These are phyloP conservation scores for Tolypocladium amazonense DNA, from an alignment of 2,329 filamentous ascomycete genomes.

Conservation along the genomic window DNA sequence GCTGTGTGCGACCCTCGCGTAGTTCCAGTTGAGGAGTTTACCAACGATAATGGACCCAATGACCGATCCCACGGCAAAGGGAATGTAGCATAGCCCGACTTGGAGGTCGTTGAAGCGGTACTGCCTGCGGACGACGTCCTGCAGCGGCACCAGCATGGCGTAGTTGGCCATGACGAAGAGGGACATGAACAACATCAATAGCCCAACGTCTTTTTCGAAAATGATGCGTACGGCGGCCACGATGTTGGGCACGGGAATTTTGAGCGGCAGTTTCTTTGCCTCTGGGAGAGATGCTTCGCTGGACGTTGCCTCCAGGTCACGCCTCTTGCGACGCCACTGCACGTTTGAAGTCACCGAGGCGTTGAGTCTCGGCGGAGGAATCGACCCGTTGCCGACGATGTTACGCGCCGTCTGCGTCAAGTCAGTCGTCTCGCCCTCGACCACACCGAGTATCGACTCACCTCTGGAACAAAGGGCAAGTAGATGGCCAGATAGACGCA, in stretches of 20 bases:
- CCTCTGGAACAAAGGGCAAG: constrained; percentile 24
- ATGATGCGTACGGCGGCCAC: constrained; percentile 19
- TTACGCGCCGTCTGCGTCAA: constrained; percentile 22
- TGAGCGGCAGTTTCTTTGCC: constrained; percentile 4
- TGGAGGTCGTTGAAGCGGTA: constrained; percentile 24
- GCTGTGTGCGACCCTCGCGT: constrained; percentile 37
- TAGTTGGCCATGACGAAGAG: constrained; percentile 23
- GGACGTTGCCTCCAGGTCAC: constrained; percentile 5
- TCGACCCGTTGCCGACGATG: constrained; percentile 35
- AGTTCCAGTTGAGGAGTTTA: constrained; percentile 50
- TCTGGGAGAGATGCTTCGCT: background rate
- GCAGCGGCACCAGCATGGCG: constrained; percentile 19
- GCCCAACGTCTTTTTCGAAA: constrained; percentile 23
- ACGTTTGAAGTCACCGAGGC: constrained; percentile 7
- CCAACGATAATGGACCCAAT: constrained; percentile 28
- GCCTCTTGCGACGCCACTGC: constrained; percentile 2
- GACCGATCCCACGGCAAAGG: constrained; percentile 24
- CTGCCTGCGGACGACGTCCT: constrained; percentile 18
- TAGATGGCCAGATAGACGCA: constrained; percentile 27
- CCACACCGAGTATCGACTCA: background rate
- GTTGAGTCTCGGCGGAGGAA: constrained; percentile 21
- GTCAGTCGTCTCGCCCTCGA: background rate
- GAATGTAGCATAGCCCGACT: constrained; percentile 32
- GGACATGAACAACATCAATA: constrained; percentile 21
- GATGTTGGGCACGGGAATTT: constrained; percentile 17